Conservation (phyloP, 352 stramenopile genomes). For the Phytophthora litchii region DNA sequence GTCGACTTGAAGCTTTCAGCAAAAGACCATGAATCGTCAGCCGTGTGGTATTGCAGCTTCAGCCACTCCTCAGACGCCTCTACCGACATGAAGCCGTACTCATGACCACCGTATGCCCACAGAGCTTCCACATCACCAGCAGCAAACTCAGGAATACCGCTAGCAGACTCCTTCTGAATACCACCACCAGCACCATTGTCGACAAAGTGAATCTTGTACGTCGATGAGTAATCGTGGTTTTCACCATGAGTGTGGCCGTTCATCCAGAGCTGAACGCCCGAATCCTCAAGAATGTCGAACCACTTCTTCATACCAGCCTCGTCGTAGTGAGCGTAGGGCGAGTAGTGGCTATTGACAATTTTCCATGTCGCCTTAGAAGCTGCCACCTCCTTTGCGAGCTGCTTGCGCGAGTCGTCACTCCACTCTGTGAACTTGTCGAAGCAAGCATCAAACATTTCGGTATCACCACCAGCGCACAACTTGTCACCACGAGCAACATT, state of each 20-base stretch:
- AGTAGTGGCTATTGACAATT: slow-evolving; percentile 88
- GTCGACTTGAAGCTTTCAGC: slow-evolving; percentile 52
- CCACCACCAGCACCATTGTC: slow-evolving; percentile 82
- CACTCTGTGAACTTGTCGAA: slow-evolving; percentile 67
- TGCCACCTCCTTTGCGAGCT: slow-evolving; percentile 54
- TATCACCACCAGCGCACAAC: slow-evolving; percentile 61
- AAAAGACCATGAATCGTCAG: slow-evolving; percentile 70
- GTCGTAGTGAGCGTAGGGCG: slow-evolving; percentile 74
- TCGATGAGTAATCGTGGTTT: slow-evolving; percentile 70
- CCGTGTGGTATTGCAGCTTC: slow-evolving; percentile 73
- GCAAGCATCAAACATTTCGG: slow-evolving; percentile 62
- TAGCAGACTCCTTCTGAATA: slow-evolving; percentile 82
- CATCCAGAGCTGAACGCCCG: slow-evolving; percentile 68
- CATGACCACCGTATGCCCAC: slow-evolving; percentile 66
- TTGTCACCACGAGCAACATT: slow-evolving; percentile 55
- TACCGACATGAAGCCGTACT: slow-evolving; percentile 79
- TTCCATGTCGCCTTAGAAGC: slow-evolving; percentile 82
- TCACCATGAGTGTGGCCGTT: slow-evolving; percentile 81
- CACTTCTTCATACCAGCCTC: slow-evolving; percentile 62
- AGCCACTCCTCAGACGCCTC: slow-evolving; percentile 68
- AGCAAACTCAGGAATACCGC: slow-evolving; percentile 63
- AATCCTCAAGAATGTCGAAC: slow-evolving; percentile 56
- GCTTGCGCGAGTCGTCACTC: slow-evolving; percentile 71
- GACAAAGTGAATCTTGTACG: slow-evolving; percentile 67
- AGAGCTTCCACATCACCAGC: slow-evolving; percentile 50